These are phyloP conservation scores for Triglochin maritima DNA, from an alignment of 106 monocot species.

Conservation along the genomic window DNA sequence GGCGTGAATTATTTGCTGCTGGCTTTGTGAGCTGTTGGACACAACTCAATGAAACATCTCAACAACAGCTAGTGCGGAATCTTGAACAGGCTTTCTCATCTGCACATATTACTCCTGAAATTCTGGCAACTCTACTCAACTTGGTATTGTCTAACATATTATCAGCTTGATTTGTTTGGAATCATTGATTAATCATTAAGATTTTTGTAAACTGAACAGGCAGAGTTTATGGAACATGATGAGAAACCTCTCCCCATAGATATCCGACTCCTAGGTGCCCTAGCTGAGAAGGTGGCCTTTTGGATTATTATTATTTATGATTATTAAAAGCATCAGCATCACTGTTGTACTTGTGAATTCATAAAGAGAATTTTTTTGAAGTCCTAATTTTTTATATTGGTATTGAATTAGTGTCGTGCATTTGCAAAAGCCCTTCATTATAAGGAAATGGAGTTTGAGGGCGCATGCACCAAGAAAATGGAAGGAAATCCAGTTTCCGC, in stretches of 20 bases:
- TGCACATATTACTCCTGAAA: slow-evolving; percentile 97
- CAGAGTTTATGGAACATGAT: slow-evolving; percentile 99
- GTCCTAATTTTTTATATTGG: background rate
- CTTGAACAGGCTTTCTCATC: slow-evolving; percentile 96
- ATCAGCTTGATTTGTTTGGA: no score
- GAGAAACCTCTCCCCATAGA: slow-evolving; percentile 99
- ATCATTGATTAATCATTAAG: no score
- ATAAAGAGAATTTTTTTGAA: no score
- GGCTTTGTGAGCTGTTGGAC: slow-evolving; percentile 99
- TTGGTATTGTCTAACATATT: slow-evolving; percentile 31
- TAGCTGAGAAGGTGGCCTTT: slow-evolving; percentile 83
- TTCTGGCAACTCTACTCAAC: slow-evolving; percentile 87
- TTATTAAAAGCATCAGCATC: no score
- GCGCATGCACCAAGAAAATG: slow-evolving; percentile 82
- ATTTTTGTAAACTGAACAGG: slow-evolving; percentile 35
- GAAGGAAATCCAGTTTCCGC: slow-evolving; percentile 95
- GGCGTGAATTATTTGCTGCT: slow-evolving; percentile 94
- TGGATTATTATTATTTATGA: no score
- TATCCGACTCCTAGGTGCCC: slow-evolving; percentile 94
- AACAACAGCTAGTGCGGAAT: slow-evolving; percentile 86
- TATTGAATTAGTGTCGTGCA: slow-evolving; percentile 67
- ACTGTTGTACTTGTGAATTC: no score
- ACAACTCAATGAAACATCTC: slow-evolving; percentile 85
- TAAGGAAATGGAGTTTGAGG: slow-evolving; percentile 99
- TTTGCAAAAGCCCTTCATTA: slow-evolving; percentile 99